phyloP scores from a whole-genome alignment of 2,329 filamentous ascomycete species.

The Escovopsis sp. region DNA sequence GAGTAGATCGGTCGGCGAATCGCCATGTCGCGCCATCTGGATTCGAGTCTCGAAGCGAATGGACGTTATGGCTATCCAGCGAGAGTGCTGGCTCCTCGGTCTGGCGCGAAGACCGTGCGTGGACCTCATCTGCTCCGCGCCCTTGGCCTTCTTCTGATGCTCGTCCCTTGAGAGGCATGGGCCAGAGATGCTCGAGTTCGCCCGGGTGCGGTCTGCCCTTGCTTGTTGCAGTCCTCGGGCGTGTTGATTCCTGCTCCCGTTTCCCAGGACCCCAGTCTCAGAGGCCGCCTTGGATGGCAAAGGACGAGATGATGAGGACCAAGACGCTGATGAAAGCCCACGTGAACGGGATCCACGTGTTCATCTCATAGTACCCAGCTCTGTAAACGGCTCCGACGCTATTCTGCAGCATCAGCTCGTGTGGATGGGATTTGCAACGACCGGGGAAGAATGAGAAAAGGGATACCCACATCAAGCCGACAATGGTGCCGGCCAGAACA shows the following conservation, averaged over 20 bases:
- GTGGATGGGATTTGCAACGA: background rate
- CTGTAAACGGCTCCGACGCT: slow-evolving; percentile 70
- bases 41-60: too few relatives aligned
- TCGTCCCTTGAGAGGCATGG: background rate
- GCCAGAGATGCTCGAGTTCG: background rate
- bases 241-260: background rate
- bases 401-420: background rate
- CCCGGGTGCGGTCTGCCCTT: too few relatives aligned
- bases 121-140: too few relatives aligned
- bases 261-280: slow-evolving; percentile 24
- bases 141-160: too few relatives aligned
- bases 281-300: slow-evolving; percentile 81
- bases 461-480: slow-evolving; percentile 57
- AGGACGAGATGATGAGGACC: slow-evolving; percentile 71
- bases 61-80: too few relatives aligned
- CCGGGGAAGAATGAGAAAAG: background rate
- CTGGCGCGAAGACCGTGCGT: too few relatives aligned
- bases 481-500: slow-evolving; percentile 63
- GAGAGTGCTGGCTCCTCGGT: too few relatives aligned
- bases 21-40: too few relatives aligned
- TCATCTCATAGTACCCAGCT: slow-evolving; percentile 76
- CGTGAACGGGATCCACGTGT: slow-evolving; percentile 82
- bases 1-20: too few relatives aligned
- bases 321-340: slow-evolving; percentile 79
- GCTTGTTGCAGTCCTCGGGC: too few relatives aligned